These are phyloP conservation scores for Flagelloscypha sp. DNA, from an alignment of 768 basidiomycete species.

Conservation along the genomic window DNA sequence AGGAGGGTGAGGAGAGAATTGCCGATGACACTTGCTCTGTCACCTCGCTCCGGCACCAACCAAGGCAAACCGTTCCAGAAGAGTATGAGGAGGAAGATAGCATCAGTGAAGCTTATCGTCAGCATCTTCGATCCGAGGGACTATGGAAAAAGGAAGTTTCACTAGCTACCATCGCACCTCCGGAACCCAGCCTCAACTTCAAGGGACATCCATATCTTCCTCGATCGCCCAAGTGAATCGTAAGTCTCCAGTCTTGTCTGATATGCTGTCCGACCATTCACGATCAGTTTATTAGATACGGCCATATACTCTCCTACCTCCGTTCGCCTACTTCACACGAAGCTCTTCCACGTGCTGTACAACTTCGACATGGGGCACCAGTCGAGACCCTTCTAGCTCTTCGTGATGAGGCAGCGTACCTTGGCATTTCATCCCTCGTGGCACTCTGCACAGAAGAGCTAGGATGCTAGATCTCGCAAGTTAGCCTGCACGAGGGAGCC, in stretches of 20 bases:
- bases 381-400: constrained; percentile 67
- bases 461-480: too few species aligned
- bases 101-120: constrained; percentile 46
- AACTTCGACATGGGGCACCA: too few species aligned
- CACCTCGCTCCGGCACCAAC: constrained; percentile 14
- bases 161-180: too few species aligned
- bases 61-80: constrained; percentile 21
- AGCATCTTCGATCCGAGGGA: constrained; percentile 57
- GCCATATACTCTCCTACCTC: constrained; percentile 64
- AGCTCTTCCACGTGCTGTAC: constrained; percentile 51
- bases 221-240: constrained; percentile 76
- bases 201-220: constrained; percentile 57
- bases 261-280: constrained; percentile 3
- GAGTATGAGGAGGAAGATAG: constrained; percentile 30
- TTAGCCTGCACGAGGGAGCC: too few species aligned
- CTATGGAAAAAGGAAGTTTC: too few species aligned
- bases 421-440: constrained; percentile 59
- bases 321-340: constrained; percentile 47
- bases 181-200: constrained; percentile 26
- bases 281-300: constrained; percentile 39
- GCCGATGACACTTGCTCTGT: neutral
- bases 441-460: constrained; percentile 62
- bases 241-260: constrained; percentile 29
- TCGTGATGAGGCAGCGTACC: constrained; percentile 70
- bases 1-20: neutral